These are phyloP conservation scores for Rubus idaeus DNA, from an alignment of 306 rosid genomes.

Conservation along the genomic window DNA sequence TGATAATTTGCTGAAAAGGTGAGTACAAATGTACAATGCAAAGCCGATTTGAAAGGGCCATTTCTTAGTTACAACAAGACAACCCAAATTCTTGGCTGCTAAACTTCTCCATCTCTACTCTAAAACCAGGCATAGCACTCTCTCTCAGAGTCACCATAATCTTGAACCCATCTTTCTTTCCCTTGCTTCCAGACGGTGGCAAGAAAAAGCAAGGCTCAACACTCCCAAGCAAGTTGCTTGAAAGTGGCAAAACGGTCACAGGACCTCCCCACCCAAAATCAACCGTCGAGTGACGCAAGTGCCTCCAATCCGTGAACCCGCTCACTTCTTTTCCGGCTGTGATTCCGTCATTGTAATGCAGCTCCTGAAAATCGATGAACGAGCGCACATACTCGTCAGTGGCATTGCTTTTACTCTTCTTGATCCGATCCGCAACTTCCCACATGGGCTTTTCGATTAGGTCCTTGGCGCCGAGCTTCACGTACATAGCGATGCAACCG, in stretches of 20 bases:
- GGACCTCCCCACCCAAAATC: conserved; percentile 99
- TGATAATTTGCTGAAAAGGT: no score
- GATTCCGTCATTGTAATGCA: conserved; percentile 61
- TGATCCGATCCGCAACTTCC: conserved; percentile 67
- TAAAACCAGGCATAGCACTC: conserved; percentile 56
- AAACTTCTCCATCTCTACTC: conserved; percentile 54
- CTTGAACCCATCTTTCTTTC: conserved; percentile 58
- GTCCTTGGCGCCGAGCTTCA: conserved; percentile 47
- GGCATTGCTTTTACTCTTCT: conserved; percentile 68
- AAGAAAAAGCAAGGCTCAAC: conserved; percentile 81
- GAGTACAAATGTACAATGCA: no score
- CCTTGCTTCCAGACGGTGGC: conserved; percentile 47
- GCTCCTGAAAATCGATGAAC: conserved; percentile 61
- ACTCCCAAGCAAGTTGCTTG: conserved; percentile 65
- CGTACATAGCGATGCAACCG: conserved; percentile 80
- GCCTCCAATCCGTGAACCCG: conserved; percentile 94
- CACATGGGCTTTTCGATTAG: conserved; percentile 55
- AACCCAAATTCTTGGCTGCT: conserved; percentile 20
- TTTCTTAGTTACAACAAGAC: not conserved
- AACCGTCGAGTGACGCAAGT: conserved; percentile 74
- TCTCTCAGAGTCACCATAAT: conserved; percentile 52
- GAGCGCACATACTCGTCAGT: conserved; percentile 70
- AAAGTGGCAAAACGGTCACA: conserved; percentile 73
- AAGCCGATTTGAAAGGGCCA: not conserved
- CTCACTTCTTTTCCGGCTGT: conserved; percentile 69